Base-by-base conservation (phyloP, 306 rosid species). In the Casuarina cunninghamiana region DNA sequence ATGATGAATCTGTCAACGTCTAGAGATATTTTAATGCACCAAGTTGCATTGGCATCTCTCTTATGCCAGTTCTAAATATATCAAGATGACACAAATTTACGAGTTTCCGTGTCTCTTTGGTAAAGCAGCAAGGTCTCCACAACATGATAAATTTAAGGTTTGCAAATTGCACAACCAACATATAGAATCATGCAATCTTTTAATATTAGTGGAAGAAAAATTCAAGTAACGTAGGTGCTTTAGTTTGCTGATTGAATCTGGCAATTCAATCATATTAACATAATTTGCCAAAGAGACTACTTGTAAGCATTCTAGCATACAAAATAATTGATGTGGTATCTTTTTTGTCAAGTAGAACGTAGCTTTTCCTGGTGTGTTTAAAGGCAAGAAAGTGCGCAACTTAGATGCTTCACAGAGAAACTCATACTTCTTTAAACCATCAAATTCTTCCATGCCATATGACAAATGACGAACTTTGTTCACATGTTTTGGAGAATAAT, bases 381-480 rank as follows among this genome's bases (percentile, higher is more conserved):
- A 53, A 2, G 81, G 78, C 65, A 81, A 4, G 61, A 81, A 77
- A 38, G 78, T 77, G 63, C 81, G 69, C 2, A 81, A 60, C 3
- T 53, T 58, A 26, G 0, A 26, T 13, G 44, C 42, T 71, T 81
- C 76, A 49, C 39, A 70, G n/a, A 81, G 19, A 42, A 42, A 12
- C 79, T 86, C 82, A 49, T 82, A 79, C 15, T 51, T 76, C 3
- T 79, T 79, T 21, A 75, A 81, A 13, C 60, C 73, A 39, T 76
- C 89, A 73, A 16, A 73, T 10, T 19, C 4, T 43, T 81, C 50
- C 58, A 55, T 69, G 8, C 48, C 37, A 48, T 53, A 84, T 1
- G 88, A 84, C 3, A 82, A 54, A 69, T 88, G 84, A 3, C 89
- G 86, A 43, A 53, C 49, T 38, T 60, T 73, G 9, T 39, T 19